A percentile compares a stretch with the other conserved stretches of the same genome.
Conservation (phyloP, 805 yeast genomes). For the Candida tammaniensis region DNA sequence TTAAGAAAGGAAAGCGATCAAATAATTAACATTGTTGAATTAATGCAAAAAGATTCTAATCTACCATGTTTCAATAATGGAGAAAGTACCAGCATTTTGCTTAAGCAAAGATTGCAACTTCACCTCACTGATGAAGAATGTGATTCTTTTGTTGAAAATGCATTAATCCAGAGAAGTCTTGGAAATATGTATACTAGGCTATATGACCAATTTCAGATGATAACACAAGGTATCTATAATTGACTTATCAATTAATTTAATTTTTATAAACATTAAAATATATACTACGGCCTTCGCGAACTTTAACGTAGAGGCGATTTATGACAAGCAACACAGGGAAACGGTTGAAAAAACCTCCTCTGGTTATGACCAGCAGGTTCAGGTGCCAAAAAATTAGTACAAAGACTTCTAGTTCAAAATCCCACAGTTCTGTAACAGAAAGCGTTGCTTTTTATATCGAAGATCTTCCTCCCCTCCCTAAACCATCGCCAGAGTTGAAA, state of each 20-base stretch:
- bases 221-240: slow-evolving; percentile 92
- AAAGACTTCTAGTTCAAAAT: no score
- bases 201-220: slow-evolving; percentile 91
- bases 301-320: no score
- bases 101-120: slow-evolving; percentile 79
- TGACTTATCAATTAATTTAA: no score
- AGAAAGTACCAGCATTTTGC: slow-evolving; percentile 71
- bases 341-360: no score
- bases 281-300: no score
- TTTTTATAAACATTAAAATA: no score
- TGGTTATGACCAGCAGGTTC: no score
- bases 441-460: slow-evolving; percentile 1
- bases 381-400: no score
- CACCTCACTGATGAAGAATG: slow-evolving; percentile 70
- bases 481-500: slow-evolving; percentile 7
- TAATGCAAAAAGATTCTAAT: slow-evolving; percentile 89
- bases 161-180: slow-evolving; percentile 73
- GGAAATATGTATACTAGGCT: slow-evolving; percentile 88
- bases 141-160: slow-evolving; percentile 74
- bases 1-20: slow-evolving; percentile 72
- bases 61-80: slow-evolving; percentile 93
- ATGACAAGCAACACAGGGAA: no score
- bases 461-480: slow-evolving; percentile 8
- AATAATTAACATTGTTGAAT: slow-evolving; percentile 77
- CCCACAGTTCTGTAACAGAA: no score